Percentiles rank a stretch among this genome's conserved stretches.
Conservation (phyloP, 208 protist genomes). For the Hexamita inflata region DNA sequence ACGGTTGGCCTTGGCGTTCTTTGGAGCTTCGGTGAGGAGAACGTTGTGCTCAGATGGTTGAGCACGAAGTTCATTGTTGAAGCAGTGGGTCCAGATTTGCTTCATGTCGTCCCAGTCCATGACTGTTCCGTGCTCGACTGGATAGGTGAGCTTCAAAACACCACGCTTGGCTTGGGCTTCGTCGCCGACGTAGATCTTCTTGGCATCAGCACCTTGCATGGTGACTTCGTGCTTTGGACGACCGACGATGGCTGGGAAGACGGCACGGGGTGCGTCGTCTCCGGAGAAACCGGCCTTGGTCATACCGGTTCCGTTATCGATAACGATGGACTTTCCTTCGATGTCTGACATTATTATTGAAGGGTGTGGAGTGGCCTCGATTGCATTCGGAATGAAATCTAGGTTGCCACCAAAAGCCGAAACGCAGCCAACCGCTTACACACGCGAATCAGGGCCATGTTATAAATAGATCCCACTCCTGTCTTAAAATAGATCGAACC, state of each 20-base stretch:
- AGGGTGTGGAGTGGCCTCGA: no score
- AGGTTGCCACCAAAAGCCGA: no score
- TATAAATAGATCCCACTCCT: no score
- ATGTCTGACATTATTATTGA: no score
- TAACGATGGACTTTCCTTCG: no score
- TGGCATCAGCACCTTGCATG: slow-evolving; percentile 15
- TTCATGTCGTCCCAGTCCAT: slow-evolving; percentile 37
- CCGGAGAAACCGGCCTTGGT: slow-evolving; percentile 82
- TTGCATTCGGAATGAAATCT: no score
- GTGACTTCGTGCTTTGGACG: slow-evolving; percentile 43
- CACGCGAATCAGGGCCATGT: no score
- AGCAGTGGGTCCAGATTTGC: slow-evolving; percentile 81
- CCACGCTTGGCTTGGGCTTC: slow-evolving; percentile 31
- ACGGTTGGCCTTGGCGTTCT: slow-evolving; percentile 66
- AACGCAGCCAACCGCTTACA: no score
- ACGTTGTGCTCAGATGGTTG: slow-evolving; percentile 88
- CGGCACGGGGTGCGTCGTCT: slow-evolving; percentile 74
- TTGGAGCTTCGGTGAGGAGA: slow-evolving; percentile 65
- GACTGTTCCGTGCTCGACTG: slow-evolving; percentile 39
- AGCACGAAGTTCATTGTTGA: slow-evolving; percentile 88
- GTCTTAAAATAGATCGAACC: no score
- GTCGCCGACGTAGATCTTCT: slow-evolving; percentile 33
- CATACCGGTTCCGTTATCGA: slow-evolving; percentile 45
- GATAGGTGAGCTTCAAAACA: slow-evolving; percentile 33
- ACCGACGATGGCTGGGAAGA: slow-evolving; percentile 67